Base-by-base conservation (phyloP, 345 rosid species). In the Angophora floribunda region DNA sequence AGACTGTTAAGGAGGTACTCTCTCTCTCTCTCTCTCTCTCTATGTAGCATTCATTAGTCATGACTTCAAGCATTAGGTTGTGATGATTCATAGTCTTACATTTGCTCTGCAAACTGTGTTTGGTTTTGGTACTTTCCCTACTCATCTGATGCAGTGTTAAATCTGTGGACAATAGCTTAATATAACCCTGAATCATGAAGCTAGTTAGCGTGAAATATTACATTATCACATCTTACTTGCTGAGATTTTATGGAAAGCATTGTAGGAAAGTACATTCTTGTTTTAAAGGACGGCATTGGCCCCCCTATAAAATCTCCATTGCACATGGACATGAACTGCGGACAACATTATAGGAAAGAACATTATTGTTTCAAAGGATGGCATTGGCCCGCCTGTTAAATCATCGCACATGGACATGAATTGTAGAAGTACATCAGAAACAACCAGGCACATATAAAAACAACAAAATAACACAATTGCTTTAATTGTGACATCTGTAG, bases 1-100 rank as follows among this genome's bases (percentile, higher is more conserved):
- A 96, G 91, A 94, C 88, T 26, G 97, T 97, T 51, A 97, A 96
- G 92, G 97, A 97, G 99, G 99, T 97, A 30, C 86, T 75, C 22
- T 9, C 84, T 67, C 79, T 67, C 4, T 63, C 21, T 51, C 16
- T 70, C 82, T 70, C 10, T 70, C 28, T 75, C 92, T 85, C 14
- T 47, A 15, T 85, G 87, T 63, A 36, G 4, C 57, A 89, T 85
- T 49, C 85, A 3, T 49, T n/a, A 49, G 51, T 49, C 88, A 9
- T 36, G 49, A 75, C 49, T 75, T 28, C 84, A 36, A 75, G 49
- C 82, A 19, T 75, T 75, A 75, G 82, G 49, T 41, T 41, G 4
- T 75, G 82, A 41, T 75, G 82, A 75, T 75, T 49, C 82, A 75
- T 75, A 9, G 8, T 75, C 19, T 21, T 44, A 9, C 4, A 75